phyloP scores from a whole-genome alignment of 352 stramenopile genomes.

The Phytophthora melonis region DNA sequence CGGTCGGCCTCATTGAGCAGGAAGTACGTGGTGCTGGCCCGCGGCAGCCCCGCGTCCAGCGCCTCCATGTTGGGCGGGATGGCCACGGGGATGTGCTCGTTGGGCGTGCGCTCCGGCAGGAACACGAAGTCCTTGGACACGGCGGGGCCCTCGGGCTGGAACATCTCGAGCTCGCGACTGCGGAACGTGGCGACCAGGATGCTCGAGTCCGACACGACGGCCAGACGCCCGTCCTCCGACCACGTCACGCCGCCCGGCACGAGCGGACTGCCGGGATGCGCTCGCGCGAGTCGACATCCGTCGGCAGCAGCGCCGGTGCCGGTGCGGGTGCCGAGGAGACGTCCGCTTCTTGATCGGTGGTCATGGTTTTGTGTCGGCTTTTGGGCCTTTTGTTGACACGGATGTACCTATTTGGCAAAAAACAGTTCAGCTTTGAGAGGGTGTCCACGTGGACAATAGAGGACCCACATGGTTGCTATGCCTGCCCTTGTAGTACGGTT shows the following conservation, averaged over 20 bases:
- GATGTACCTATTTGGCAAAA: too few relatives aligned
- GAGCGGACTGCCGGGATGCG: slow-evolving; percentile 81
- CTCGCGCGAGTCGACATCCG: slow-evolving; percentile 59
- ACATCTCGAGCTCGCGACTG: slow-evolving; percentile 85
- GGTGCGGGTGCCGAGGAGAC: not conserved
- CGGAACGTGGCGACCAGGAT: slow-evolving; percentile 84
- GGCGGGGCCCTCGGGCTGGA: slow-evolving; percentile 74
- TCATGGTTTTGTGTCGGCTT: slow-evolving; percentile 12
- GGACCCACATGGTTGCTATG: not conserved
- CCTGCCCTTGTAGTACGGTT: not conserved
- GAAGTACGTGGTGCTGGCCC: slow-evolving; percentile 63
- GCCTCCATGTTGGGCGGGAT: slow-evolving; percentile 60
- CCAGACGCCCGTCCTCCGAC: slow-evolving; percentile 79
- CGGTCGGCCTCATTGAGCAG: slow-evolving; percentile 72
- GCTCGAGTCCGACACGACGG: slow-evolving; percentile 76
- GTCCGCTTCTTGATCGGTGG: slow-evolving; percentile 25
- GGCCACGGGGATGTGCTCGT: slow-evolving; percentile 61
- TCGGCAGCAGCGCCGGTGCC: slow-evolving; percentile 21
- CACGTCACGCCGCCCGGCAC: slow-evolving; percentile 71
- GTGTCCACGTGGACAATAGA: slow-evolving; percentile 15
- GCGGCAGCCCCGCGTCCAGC: slow-evolving; percentile 36
- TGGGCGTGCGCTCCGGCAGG: slow-evolving; percentile 46
- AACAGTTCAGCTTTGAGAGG: not conserved
- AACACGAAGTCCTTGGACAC: slow-evolving; percentile 90
- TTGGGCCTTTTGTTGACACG: not conserved